phyloP scores from a whole-genome alignment of 331 rosid species.

The Malus hybrid region DNA sequence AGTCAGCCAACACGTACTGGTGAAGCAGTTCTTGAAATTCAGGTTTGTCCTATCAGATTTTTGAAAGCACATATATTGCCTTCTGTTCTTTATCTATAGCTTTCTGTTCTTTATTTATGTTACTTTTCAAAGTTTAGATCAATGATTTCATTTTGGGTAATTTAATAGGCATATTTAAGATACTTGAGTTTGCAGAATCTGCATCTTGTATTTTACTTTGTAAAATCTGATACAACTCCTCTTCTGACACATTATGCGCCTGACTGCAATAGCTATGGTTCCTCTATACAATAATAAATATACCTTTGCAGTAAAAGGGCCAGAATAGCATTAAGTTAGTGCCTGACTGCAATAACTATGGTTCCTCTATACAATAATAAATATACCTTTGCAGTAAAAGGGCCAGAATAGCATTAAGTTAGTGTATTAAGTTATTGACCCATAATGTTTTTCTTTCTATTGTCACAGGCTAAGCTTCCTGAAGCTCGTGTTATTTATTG shows the following conservation, averaged over 20 bases:
- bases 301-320: not conserved
- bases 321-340: constrained; percentile 1
- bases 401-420: not conserved
- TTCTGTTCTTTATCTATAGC: no score
- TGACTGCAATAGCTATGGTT: not conserved
- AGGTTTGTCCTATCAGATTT: constrained; percentile 46
- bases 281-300: not conserved
- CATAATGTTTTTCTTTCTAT: constrained; percentile 18
- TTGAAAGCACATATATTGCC: not conserved
- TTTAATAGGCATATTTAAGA: not conserved
- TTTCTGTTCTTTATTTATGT: not conserved
- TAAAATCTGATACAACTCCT: not conserved
- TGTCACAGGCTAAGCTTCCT: constrained; percentile 72
- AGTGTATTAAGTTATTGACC: constrained; percentile 5
- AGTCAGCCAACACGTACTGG: constrained; percentile 98
- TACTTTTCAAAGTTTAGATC: not conserved
- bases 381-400: not conserved
- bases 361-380: not conserved
- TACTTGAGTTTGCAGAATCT: not conserved
- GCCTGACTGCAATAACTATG: not conserved
- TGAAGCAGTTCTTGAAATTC: constrained; percentile 91
- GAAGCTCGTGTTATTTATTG: constrained; percentile 91
- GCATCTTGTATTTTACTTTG: not conserved
- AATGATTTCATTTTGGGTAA: not conserved
- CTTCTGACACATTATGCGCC: not conserved